These are phyloP conservation scores for Pyronema omphalodes DNA, from an alignment of 495 filamentous ascomycete species.

Conservation along the genomic window DNA sequence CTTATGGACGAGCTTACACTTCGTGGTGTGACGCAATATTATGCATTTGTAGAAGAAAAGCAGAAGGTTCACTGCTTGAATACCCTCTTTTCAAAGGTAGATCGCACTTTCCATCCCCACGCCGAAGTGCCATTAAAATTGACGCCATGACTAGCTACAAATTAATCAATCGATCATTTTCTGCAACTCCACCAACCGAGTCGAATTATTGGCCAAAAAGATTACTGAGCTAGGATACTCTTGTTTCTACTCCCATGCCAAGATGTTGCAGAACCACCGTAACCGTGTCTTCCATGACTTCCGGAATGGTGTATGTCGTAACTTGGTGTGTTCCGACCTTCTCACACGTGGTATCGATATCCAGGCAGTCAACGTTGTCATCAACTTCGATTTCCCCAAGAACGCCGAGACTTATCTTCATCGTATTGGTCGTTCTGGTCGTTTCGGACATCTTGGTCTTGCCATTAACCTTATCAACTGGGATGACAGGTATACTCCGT, in stretches of 20 bases:
- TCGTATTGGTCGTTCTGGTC: slow-evolving; percentile 90
- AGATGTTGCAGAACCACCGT: slow-evolving; percentile 92
- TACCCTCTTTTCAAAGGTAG: slow-evolving; percentile 78
- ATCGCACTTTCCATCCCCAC: neutral
- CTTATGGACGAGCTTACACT: slow-evolving; percentile 99
- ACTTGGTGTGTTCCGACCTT: slow-evolving; percentile 93
- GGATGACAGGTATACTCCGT: slow-evolving; percentile 51
- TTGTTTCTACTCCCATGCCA: slow-evolving; percentile 97
- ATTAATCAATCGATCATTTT: slow-evolving; percentile 99
- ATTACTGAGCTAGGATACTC: slow-evolving; percentile 98
- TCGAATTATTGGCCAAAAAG: slow-evolving; percentile 94
- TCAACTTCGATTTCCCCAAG: slow-evolving; percentile 99
- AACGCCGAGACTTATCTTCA: slow-evolving; percentile 99
- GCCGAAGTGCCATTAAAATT: slow-evolving; percentile 1
- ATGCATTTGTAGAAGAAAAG: slow-evolving; percentile 97
- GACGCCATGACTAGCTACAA: slow-evolving; percentile 39
- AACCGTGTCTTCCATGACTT: slow-evolving; percentile 99
- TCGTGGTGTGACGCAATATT: slow-evolving; percentile 95
- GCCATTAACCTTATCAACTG: slow-evolving; percentile 99
- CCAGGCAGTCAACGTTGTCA: slow-evolving; percentile 97
- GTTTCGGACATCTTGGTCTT: slow-evolving; percentile 90
- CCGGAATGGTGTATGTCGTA: slow-evolving; percentile 90
- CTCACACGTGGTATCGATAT: slow-evolving; percentile 98
- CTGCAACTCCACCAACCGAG: slow-evolving; percentile 97
- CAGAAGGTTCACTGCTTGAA: slow-evolving; percentile 99